These are phyloP conservation scores for Teratosphaeria zuluensis DNA, from an alignment of 2,329 filamentous ascomycete genomes.

Conservation along the genomic window DNA sequence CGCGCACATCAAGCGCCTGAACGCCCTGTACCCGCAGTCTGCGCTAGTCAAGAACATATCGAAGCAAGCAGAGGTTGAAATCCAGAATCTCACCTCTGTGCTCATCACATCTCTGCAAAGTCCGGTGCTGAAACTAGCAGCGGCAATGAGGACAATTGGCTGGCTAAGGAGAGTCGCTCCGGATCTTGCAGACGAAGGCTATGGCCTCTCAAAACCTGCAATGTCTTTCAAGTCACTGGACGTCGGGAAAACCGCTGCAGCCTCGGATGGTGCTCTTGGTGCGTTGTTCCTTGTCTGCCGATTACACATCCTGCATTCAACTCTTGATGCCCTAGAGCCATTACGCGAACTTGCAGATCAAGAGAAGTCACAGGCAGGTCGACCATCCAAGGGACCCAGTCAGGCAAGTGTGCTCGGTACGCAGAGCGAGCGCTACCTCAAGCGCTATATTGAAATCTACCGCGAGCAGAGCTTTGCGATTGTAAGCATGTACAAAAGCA, in stretches of 20 bases:
- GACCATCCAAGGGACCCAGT: slow-evolving; percentile 21
- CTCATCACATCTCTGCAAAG: slow-evolving; percentile 68
- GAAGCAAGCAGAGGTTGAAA: slow-evolving; percentile 70
- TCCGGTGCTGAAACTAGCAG: slow-evolving; percentile 75
- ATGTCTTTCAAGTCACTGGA: background rate
- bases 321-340: slow-evolving; percentile 74
- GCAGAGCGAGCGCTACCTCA: slow-evolving; percentile 88
- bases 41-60: slow-evolving; percentile 63
- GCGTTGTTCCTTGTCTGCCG: slow-evolving; percentile 82
- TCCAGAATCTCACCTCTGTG: slow-evolving; percentile 79
- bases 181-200: slow-evolving; percentile 50
- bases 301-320: slow-evolving; percentile 66
- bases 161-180: slow-evolving; percentile 83
- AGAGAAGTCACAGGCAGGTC: slow-evolving; percentile 46
- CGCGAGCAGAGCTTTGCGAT: slow-evolving; percentile 95
- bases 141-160: slow-evolving; percentile 80
- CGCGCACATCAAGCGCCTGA: slow-evolving; percentile 81
- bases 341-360: slow-evolving; percentile 83
- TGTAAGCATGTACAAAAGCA: slow-evolving; percentile 84
- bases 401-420: slow-evolving; percentile 57
- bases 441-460: slow-evolving; percentile 94
- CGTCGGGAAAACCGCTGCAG: slow-evolving; percentile 5
- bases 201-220: background rate
- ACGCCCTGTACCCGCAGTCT: slow-evolving; percentile 72
- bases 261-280: slow-evolving; percentile 58